Conservation (phyloP, 78 protist genomes). For the Guillardia theta region DNA sequence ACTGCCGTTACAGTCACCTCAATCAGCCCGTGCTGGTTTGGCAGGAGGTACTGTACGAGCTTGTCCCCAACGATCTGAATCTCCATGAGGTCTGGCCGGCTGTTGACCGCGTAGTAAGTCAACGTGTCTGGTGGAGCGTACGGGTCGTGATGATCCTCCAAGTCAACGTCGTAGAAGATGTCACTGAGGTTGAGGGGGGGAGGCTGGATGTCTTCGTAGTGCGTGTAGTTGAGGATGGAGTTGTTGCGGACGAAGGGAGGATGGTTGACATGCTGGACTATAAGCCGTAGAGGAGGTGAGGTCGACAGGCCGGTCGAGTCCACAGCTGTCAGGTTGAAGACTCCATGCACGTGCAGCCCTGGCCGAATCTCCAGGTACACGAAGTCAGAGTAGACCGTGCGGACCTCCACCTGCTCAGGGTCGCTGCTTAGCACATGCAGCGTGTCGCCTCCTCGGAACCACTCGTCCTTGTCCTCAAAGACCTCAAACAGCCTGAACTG, state of each 20-base stretch:
- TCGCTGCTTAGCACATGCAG: not conserved
- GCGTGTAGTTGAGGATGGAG: not conserved
- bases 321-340: not conserved
- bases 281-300: not conserved
- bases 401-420: not conserved
- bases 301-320: not conserved
- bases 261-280: conserved; percentile 14
- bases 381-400: not conserved
- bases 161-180: not conserved
- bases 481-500: not conserved
- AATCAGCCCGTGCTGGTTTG: not conserved
- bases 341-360: not conserved
- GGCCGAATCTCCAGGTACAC: not conserved
- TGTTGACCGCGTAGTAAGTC: not conserved
- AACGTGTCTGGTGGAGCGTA: not conserved
- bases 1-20: not conserved
- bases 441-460: not conserved
- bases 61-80: not conserved
- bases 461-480: not conserved
- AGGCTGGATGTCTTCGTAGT: not conserved
- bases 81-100: not conserved
- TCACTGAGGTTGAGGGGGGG: not conserved
- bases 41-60: not conserved
- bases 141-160: not conserved
- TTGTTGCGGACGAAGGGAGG: too few relatives aligned